phyloP scores from a whole-genome alignment of 208 protist genomes.

The Trypanosoma conorhini region DNA sequence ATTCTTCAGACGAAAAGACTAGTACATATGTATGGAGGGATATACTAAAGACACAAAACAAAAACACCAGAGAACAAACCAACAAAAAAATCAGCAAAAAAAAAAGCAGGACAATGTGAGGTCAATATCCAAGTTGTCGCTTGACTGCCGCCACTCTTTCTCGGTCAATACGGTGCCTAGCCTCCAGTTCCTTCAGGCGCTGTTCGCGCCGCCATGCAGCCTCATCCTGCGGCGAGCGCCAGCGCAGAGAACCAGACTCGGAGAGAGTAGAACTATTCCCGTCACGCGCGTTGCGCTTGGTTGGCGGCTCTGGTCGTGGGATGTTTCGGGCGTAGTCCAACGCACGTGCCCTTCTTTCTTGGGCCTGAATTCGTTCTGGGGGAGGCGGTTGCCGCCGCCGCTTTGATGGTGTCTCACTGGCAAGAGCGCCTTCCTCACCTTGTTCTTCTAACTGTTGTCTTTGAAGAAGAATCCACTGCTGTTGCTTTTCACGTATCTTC shows the following conservation, averaged over 20 bases:
- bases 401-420: neutral
- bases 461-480: slow-evolving; percentile 23
- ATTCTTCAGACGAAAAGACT: too few relatives aligned
- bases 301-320: slow-evolving; percentile 4
- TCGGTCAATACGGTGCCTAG: slow-evolving; percentile 50
- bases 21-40: neutral
- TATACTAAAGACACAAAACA: too few relatives aligned
- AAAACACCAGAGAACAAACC: neutral
- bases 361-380: slow-evolving; percentile 40
- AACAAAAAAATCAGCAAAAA: neutral
- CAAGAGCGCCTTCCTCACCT: neutral
- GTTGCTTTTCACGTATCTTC: slow-evolving; percentile 28
- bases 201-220: slow-evolving; percentile 30
- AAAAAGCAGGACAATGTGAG: neutral
- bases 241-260: neutral
- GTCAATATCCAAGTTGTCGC: slow-evolving; percentile 33
- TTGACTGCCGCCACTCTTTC: slow-evolving; percentile 54
- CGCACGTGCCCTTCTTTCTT: slow-evolving; percentile 52
- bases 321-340: slow-evolving; percentile 54
- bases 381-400: slow-evolving; percentile 31
- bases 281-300: neutral
- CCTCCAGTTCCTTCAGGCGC: slow-evolving; percentile 58
- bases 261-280: slow-evolving; percentile 1
- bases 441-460: slow-evolving; percentile 6
- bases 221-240: slow-evolving; percentile 21